Base-by-base conservation (phyloP, 2,329 filamentous ascomycete genomes). In the Monosporascus sp. region DNA sequence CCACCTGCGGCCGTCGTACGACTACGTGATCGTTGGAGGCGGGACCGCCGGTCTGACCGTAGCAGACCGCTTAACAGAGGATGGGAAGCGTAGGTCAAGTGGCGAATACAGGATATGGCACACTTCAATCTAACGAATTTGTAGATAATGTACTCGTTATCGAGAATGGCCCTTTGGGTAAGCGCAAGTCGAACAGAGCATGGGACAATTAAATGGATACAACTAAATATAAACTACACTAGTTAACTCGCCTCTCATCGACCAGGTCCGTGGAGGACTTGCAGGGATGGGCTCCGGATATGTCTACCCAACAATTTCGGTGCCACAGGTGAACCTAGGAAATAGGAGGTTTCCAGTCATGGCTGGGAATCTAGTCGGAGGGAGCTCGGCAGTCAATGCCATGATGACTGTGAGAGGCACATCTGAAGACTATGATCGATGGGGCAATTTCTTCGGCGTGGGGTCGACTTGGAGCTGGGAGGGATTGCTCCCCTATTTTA, bases 381-480 rank as follows among this genome's bases (percentile, higher is more conserved):
- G 64, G 2, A 64, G 64, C 48, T 67, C 64, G 1, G 63, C 63
- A 6, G 64, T 65, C 41, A 67, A 66, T 27, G 64, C 64, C 2
- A 66, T 67, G 64, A 64, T 64, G 63, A 63, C 62, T 2, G 60
- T 66, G 17, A 57, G 64, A 41, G 64, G 55, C 5, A 64, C 63
- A 1, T 62, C 63, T 1, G 63, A 66, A 22, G 64, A 67, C 48
- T 67, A 72, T 45, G 63, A 70, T 49, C 63, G 66, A 20, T 73
- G 69, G 69, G 66, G 65, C 1, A 58, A 56, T 38, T 66, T 72
- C 48, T 70, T 71, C 45, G 57, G 60, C 7, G 56, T 62, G 24
- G 48, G 49, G 19, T 66, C 63, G 3, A 55, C 60, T 31, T 70
- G 67, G 67, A 63, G 59, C 36, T 70, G 67, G 67, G 57, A 68